Evolutionary conservation across 2,329 filamentous ascomycete genomes (phyloP).

Genomic region (Cladosporium austrohemisphaericum): DNA sequence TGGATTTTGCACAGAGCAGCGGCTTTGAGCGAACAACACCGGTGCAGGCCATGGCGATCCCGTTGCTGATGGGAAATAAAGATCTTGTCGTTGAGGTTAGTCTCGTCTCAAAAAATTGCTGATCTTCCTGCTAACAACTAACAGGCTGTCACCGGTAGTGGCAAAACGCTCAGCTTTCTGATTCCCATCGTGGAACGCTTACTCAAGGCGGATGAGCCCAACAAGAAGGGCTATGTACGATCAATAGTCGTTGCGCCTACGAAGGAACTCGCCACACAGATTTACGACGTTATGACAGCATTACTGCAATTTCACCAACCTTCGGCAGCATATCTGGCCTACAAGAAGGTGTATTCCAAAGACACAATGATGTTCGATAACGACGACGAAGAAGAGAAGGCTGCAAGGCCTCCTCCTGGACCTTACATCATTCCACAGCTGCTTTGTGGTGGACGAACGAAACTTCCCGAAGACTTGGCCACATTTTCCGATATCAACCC

Average conservation of each 20-base stretch:
- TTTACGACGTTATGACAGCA: conserved; percentile 73
- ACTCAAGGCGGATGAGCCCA: conserved; percentile 72
- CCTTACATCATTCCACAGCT: conserved; percentile 74
- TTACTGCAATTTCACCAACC: conserved; percentile 78
- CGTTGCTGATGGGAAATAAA: conserved; percentile 83
- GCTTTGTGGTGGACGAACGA: conserved; percentile 77
- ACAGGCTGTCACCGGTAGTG: conserved; percentile 81
- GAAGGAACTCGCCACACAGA: conserved; percentile 85
- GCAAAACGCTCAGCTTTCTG: conserved; percentile 83
- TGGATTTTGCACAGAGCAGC: conserved; percentile 79
- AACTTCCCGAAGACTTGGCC: conserved; percentile 79
- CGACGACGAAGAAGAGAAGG: conserved; percentile 39
- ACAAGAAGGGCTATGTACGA: conserved; percentile 84
- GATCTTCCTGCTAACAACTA: background rate
- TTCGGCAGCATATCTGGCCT: conserved; percentile 66
- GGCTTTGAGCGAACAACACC: conserved; percentile 86
- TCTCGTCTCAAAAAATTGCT: background rate
- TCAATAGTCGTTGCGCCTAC: conserved; percentile 92
- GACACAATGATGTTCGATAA: conserved; percentile 34
- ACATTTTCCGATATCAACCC: conserved; percentile 78
- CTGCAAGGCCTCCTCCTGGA: conserved; percentile 32
- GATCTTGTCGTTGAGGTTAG: conserved; percentile 81
- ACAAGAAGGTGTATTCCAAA: conserved; percentile 30
- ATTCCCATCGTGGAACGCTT: conserved; percentile 81
- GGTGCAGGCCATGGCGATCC: conserved; percentile 88